Percentiles rank a stretch among this genome's conserved stretches.
phyloP scores from a whole-genome alignment of 23 red algal species.

The Gracilaria domingensis region DNA sequence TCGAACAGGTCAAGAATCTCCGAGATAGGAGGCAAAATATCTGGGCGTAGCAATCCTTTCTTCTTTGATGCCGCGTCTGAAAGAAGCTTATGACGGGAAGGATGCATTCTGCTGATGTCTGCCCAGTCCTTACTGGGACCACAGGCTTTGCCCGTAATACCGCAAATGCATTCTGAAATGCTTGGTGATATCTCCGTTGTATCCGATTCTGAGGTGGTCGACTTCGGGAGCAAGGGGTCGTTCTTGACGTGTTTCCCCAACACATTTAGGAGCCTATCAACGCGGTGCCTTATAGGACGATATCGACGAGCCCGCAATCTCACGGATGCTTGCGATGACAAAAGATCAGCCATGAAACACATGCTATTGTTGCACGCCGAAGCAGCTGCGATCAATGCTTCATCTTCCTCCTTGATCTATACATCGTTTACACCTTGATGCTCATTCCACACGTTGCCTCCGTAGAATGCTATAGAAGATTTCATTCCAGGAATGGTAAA shows the following conservation, averaged over 20 bases:
- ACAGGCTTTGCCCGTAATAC: conserved; percentile 6
- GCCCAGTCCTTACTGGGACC: neutral
- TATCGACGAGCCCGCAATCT: conserved; percentile 44
- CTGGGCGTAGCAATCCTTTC: conserved; percentile 13
- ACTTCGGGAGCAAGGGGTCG: conserved; percentile 23
- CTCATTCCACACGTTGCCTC: conserved; percentile 22
- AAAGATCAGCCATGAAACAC: conserved; percentile 56
- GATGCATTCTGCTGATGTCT: conserved; percentile 8
- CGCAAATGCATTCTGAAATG: conserved; percentile 1
- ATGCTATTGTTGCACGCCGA: conserved; percentile 47
- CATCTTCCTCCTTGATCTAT: conserved; percentile 70
- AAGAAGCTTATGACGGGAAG: conserved; percentile 37
- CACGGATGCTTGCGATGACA: conserved; percentile 37
- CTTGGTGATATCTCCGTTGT: conserved; percentile 3
- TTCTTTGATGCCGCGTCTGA: conserved; percentile 33
- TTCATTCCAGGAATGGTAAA: conserved; percentile 31
- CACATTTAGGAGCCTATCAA: conserved; percentile 35
- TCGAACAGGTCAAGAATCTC: conserved; percentile 11
- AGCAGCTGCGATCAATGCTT: conserved; percentile 24
- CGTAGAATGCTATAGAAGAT: conserved; percentile 20
- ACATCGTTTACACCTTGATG: conserved; percentile 41
- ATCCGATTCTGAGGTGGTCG: conserved; percentile 3
- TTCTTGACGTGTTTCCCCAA: conserved; percentile 36
- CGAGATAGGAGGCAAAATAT: conserved; percentile 2
- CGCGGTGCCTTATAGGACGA: conserved; percentile 10